A percentile compares a stretch with the other conserved stretches of the same genome.
These are phyloP conservation scores for Aphanocladium album DNA, from an alignment of 2,329 filamentous ascomycete genomes.

Conservation along the genomic window DNA sequence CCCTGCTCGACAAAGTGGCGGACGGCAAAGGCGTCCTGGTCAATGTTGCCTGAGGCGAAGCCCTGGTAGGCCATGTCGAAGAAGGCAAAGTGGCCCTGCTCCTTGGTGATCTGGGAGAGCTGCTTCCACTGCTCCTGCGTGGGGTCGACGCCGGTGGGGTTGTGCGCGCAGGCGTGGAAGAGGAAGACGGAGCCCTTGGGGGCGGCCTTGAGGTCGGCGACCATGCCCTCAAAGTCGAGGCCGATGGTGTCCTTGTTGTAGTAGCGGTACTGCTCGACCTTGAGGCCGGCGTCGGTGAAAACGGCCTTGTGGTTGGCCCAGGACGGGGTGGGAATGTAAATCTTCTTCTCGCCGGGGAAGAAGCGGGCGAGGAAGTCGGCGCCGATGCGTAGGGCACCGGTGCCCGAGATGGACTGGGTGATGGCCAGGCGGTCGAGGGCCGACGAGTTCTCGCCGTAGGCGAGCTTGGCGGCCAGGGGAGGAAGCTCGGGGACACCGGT, in stretches of 20 bases:
- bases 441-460: constrained; percentile 77
- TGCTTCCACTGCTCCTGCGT: constrained; percentile 87
- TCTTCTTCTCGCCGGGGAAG: constrained; percentile 86
- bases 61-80: constrained; percentile 99
- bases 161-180: constrained; percentile 96
- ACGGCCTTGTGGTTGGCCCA: constrained; percentile 99
- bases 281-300: constrained; percentile 86
- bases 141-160: constrained; percentile 94
- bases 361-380: constrained; percentile 89
- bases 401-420: constrained; percentile 97
- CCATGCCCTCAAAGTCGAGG: constrained; percentile 91
- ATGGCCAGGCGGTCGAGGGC: constrained; percentile 78
- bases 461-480: constrained; percentile 82
- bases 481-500: constrained; percentile 94
- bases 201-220: constrained; percentile 84
- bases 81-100: constrained; percentile 85
- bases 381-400: constrained; percentile 89
- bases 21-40: constrained; percentile 89
- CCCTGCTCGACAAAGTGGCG: constrained; percentile 91
- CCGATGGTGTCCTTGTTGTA: constrained; percentile 99
- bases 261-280: constrained; percentile 95
- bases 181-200: constrained; percentile 84
- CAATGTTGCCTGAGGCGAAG: constrained; percentile 87
- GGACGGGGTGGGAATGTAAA: constrained; percentile 93
- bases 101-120: constrained; percentile 83